Evolutionary conservation across 2,329 filamentous ascomycete genomes (phyloP), one percentile per base, ranked within the genome.

Genomic region (Phyllosticta citrichinensis): DNA sequence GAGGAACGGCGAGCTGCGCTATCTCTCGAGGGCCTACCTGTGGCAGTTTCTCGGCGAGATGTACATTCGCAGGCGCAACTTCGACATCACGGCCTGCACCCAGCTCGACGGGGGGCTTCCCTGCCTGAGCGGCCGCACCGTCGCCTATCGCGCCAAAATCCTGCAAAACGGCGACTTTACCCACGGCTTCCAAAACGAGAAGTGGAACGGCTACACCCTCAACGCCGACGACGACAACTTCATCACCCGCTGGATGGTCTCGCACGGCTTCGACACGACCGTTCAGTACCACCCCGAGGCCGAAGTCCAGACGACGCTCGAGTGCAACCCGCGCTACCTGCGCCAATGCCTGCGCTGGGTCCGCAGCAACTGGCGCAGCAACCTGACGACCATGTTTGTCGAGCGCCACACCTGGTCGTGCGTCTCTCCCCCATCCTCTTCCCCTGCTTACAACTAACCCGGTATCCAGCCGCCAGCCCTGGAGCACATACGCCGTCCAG

Each of bases 161-260:
- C 80, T 97, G 25, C 86, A 90, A 68, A 90, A 92, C 71, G 85
- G 88, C 63, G 85, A 88, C 58, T 97, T 97, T 74, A 86, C 91
- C 52, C 83, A 92, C 65, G 89, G 87, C 54, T 97, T 97, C 79
- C 92, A 89, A 66, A 91, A 92, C 60, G 93, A 97, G 77, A 88
- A 87, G 67, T 96, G 90, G 90, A 81, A 82, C 75, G 71, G 72
- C 33, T 96, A 88, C 76, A 92, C 92, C 69, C 82, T 97, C 63
- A 97, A 97, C 71, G 91, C 93, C 25, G 93, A 97, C 74, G 93
- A 97, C 74, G 93, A 97, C 80, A 97, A 97, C 77, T 97, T 97
- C 77, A 90, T 97, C 68, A 97, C 93, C 6, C 87, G 93, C 62
- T 97, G 93, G 93, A 83, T 97, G 69, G 92, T 97, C 67, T 89